These are phyloP conservation scores for Rhodotorula sp. DNA, from an alignment of 1,284 basidiomycete genomes.

Conservation along the genomic window DNA sequence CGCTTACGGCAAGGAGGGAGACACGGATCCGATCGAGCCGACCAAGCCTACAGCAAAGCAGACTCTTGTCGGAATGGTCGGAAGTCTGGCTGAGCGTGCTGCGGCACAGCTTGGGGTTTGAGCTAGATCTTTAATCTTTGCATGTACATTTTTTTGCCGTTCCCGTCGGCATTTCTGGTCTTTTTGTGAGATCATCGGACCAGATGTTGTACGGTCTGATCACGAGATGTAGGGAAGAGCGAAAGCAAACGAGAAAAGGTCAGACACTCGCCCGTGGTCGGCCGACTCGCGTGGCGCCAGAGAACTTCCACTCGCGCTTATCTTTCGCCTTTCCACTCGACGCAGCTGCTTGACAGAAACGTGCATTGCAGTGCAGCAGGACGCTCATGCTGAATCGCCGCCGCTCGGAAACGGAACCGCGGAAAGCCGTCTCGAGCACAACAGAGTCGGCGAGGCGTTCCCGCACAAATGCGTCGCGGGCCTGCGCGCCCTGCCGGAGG, in stretches of 20 bases:
- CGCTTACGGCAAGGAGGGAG: constrained; percentile 9
- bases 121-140: neutral
- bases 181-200: too few relatives aligned
- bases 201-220: too few relatives aligned
- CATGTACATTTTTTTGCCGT: too few relatives aligned
- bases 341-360: too few relatives aligned
- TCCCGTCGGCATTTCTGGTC: too few relatives aligned
- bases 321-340: too few relatives aligned
- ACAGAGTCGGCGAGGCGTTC: neutral
- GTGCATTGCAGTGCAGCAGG: too few relatives aligned
- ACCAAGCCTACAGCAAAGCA: neutral
- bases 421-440: neutral
- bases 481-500: constrained; percentile 9
- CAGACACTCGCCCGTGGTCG: too few relatives aligned
- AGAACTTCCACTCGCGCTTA: too few relatives aligned
- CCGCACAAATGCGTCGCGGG: neutral
- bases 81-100: constrained; percentile 30
- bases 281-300: too few relatives aligned
- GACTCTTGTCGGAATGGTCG: constrained; percentile 50
- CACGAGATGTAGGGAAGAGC: too few relatives aligned
- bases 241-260: too few relatives aligned
- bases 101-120: constrained; percentile 30
- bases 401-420: neutral
- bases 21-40: neutral
- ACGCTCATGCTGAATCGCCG: constrained; percentile 13